Conservation (phyloP, 2,329 filamentous ascomycete species). For the Fusarium tupiense region DNA sequence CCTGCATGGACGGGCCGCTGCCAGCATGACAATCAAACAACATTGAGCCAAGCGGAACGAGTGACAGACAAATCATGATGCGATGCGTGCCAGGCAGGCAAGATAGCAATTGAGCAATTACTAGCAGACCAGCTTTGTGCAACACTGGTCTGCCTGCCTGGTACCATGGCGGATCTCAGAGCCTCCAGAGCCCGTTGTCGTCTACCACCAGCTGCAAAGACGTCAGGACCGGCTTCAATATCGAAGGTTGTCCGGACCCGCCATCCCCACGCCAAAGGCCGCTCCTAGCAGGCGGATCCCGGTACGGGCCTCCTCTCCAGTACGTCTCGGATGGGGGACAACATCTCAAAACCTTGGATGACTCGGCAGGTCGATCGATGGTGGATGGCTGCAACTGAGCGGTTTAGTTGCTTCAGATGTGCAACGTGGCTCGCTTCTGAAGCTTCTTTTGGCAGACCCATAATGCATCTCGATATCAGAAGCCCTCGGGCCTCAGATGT, state of each 20-base stretch:
- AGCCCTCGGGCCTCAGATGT: slow-evolving; percentile 42
- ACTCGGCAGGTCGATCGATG: slow-evolving; percentile 21
- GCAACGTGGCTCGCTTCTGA: slow-evolving; percentile 50
- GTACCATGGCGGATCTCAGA: neutral
- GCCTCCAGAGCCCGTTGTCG: neutral
- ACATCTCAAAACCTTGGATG: slow-evolving; percentile 36
- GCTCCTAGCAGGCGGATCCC: slow-evolving; percentile 31
- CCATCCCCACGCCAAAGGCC: slow-evolving; percentile 33
- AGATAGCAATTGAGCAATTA: neutral
- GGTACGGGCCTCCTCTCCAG: slow-evolving; percentile 34
- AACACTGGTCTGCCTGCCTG: neutral
- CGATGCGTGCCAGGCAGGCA: slow-evolving; percentile 6
- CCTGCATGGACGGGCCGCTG: slow-evolving; percentile 39
- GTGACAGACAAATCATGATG: slow-evolving; percentile 7
- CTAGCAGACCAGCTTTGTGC: neutral
- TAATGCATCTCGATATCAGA: slow-evolving; percentile 44
- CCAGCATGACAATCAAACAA: slow-evolving; percentile 27
- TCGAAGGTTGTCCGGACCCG: slow-evolving; percentile 20
- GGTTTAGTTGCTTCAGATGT: slow-evolving; percentile 45
- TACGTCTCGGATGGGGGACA: slow-evolving; percentile 18
- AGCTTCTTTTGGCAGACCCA: slow-evolving; percentile 42
- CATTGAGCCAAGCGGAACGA: slow-evolving; percentile 23
- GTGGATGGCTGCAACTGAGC: slow-evolving; percentile 42
- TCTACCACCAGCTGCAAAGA: slow-evolving; percentile 24
- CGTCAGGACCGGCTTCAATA: slow-evolving; percentile 6